These are phyloP conservation scores for Singerocomus inundabilis DNA, from an alignment of 1,284 basidiomycete genomes.

Conservation along the genomic window DNA sequence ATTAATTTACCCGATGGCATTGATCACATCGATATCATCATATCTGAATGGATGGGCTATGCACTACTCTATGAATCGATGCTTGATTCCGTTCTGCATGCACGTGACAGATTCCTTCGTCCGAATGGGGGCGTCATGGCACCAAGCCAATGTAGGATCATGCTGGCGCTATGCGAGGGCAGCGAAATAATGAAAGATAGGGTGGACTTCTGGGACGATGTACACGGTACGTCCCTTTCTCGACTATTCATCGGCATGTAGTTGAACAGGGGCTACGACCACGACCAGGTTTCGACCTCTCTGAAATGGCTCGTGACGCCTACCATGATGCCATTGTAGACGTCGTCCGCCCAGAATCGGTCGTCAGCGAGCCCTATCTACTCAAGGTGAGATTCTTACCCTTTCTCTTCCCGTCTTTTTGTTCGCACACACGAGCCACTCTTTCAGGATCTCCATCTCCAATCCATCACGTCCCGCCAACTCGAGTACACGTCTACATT, in stretches of 20 bases:
- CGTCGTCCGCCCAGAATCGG: slow-evolving; percentile 65
- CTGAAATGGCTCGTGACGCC: slow-evolving; percentile 69
- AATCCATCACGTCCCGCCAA: slow-evolving; percentile 61
- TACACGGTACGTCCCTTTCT: slow-evolving; percentile 65
- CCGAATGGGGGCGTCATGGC: slow-evolving; percentile 80
- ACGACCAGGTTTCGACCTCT: slow-evolving; percentile 76
- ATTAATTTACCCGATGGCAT: slow-evolving; percentile 68
- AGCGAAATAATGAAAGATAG: slow-evolving; percentile 76
- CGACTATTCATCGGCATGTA: neutral
- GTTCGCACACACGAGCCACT: neutral
- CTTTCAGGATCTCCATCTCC: slow-evolving; percentile 67
- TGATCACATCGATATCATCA: slow-evolving; percentile 85
- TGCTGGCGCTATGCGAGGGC: slow-evolving; percentile 79
- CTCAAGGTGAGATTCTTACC: slow-evolving; percentile 54
- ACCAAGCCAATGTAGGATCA: slow-evolving; percentile 87
- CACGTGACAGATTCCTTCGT: slow-evolving; percentile 82
- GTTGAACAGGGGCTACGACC: neutral
- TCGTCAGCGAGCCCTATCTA: slow-evolving; percentile 66
- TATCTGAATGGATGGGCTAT: slow-evolving; percentile 99
- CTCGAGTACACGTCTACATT: slow-evolving; percentile 82
- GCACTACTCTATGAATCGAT: slow-evolving; percentile 94
- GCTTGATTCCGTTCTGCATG: slow-evolving; percentile 91
- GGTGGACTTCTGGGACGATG: slow-evolving; percentile 86
- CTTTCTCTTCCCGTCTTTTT: neutral
- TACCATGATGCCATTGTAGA: slow-evolving; percentile 83